Percentiles rank a stretch among this genome's conserved stretches.
Evolutionary conservation across 495 filamentous ascomycete species (phyloP).

Genomic region (Daldinia loculata): DNA sequence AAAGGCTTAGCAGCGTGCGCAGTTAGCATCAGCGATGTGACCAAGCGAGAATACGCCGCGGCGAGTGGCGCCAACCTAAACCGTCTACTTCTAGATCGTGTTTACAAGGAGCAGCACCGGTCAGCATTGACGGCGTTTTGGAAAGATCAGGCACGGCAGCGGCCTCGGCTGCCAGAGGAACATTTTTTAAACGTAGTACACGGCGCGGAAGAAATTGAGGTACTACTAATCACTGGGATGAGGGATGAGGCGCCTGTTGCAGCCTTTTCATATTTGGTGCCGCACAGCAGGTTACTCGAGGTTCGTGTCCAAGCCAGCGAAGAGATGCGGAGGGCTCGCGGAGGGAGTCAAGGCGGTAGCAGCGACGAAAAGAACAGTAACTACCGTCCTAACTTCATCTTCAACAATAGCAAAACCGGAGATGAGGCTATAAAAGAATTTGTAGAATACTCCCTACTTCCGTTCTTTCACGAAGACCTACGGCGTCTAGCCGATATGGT

Average conservation of each 20-base stretch:
- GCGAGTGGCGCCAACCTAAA: slow-evolving; percentile 60
- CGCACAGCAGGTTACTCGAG: slow-evolving; percentile 64
- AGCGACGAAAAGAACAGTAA: slow-evolving; percentile 43
- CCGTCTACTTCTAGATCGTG: slow-evolving; percentile 61
- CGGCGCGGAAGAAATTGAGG: slow-evolving; percentile 58
- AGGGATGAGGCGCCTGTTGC: slow-evolving; percentile 69
- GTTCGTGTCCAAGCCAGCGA: slow-evolving; percentile 60
- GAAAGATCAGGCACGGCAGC: slow-evolving; percentile 55
- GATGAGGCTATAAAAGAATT: slow-evolving; percentile 53
- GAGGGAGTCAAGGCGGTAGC: slow-evolving; percentile 40
- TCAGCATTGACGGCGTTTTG: slow-evolving; percentile 63
- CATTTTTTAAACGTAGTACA: slow-evolving; percentile 63
- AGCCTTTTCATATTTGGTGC: slow-evolving; percentile 63
- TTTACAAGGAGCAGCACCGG: slow-evolving; percentile 71
- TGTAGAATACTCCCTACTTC: slow-evolving; percentile 58
- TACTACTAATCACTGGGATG: slow-evolving; percentile 72
- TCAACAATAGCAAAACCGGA: slow-evolving; percentile 60
- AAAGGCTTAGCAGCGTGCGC: slow-evolving; percentile 53
- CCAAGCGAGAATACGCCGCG: slow-evolving; percentile 66
- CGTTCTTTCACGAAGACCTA: slow-evolving; percentile 60
- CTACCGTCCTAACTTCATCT: slow-evolving; percentile 59
- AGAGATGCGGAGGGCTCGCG: slow-evolving; percentile 54
- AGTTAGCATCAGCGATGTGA: slow-evolving; percentile 68
- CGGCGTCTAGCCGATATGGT: slow-evolving; percentile 63
- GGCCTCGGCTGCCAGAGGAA: slow-evolving; percentile 61